Percentiles rank a stretch among this genome's conserved stretches.
Conservation (phyloP, 257 asterid species). For the Gentiana macrophylla region DNA sequence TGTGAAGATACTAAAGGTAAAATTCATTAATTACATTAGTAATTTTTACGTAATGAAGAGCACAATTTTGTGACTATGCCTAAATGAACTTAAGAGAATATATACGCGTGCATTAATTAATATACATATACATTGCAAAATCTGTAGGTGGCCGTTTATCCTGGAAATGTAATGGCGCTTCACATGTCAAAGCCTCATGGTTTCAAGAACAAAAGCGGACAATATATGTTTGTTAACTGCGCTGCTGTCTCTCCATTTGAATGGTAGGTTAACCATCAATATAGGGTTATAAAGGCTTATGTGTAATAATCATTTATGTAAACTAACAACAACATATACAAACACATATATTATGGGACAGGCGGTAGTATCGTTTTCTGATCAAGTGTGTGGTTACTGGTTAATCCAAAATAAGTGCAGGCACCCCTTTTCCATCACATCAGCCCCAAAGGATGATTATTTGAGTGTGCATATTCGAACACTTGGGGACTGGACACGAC, state of each 20-base stretch:
- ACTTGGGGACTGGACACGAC: slow-evolving; percentile 82
- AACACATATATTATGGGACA: too few relatives aligned
- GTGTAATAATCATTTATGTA: too few relatives aligned
- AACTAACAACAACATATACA: too few relatives aligned
- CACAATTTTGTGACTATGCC: too few relatives aligned
- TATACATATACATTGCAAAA: not conserved
- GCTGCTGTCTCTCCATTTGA: slow-evolving; percentile 93
- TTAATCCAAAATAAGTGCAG: slow-evolving; percentile 25
- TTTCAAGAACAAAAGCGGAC: slow-evolving; percentile 76
- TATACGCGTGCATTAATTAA: too few relatives aligned
- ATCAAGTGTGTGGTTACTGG: not conserved
- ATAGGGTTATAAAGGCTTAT: too few relatives aligned
- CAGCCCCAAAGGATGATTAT: slow-evolving; percentile 77
- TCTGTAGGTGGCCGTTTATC: slow-evolving; percentile 71
- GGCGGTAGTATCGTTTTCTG: too few relatives aligned
- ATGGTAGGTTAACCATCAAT: slow-evolving; percentile 36
- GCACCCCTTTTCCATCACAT: slow-evolving; percentile 90
- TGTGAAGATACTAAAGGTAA: slow-evolving; percentile 67
- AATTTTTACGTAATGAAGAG: too few relatives aligned
- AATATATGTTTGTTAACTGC: slow-evolving; percentile 80
- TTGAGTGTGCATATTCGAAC: slow-evolving; percentile 78
- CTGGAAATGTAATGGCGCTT: slow-evolving; percentile 74
- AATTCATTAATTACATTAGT: too few relatives aligned
- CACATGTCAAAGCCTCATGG: slow-evolving; percentile 94
- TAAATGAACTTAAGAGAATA: too few relatives aligned